A percentile compares a stretch with the other conserved stretches of the same genome.
phyloP scores from a whole-genome alignment of 768 basidiomycete genomes.

The Termitomyces sp. region DNA sequence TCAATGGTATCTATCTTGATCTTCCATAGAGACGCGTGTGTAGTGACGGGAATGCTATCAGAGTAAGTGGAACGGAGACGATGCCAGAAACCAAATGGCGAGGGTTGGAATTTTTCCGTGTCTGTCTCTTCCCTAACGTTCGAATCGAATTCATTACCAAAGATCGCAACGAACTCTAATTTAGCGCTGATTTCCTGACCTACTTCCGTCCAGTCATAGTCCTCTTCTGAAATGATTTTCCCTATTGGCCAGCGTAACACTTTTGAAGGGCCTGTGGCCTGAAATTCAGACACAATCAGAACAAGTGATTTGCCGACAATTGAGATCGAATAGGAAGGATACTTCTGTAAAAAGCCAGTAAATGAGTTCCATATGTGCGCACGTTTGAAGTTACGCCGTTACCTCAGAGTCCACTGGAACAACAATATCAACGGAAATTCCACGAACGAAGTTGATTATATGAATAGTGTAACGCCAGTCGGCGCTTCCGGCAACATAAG shows the following conservation, averaged over 20 bases:
- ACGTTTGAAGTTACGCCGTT: not conserved
- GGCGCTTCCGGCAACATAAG: not conserved
- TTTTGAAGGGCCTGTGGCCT: no score
- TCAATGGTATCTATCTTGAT: no score
- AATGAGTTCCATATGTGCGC: not conserved
- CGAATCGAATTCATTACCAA: not conserved
- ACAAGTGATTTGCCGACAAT: not conserved
- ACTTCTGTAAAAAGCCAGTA: not conserved
- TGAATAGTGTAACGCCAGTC: not conserved
- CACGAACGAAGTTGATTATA: constrained; percentile 1
- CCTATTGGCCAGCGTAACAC: not conserved
- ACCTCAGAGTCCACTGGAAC: not conserved
- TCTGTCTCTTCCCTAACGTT: not conserved
- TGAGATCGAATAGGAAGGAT: not conserved
- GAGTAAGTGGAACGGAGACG: no score
- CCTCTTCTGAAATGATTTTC: not conserved
- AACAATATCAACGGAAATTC: not conserved
- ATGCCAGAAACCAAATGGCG: not conserved
- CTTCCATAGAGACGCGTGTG: no score
- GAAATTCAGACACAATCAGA: not conserved
- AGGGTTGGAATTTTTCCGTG: not conserved
- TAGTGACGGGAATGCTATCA: no score
- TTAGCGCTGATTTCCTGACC: not conserved
- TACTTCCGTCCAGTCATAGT: not conserved
- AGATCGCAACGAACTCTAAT: not conserved